Base-by-base conservation (phyloP, 805 yeast species). In the Ogataea degrootiae region DNA sequence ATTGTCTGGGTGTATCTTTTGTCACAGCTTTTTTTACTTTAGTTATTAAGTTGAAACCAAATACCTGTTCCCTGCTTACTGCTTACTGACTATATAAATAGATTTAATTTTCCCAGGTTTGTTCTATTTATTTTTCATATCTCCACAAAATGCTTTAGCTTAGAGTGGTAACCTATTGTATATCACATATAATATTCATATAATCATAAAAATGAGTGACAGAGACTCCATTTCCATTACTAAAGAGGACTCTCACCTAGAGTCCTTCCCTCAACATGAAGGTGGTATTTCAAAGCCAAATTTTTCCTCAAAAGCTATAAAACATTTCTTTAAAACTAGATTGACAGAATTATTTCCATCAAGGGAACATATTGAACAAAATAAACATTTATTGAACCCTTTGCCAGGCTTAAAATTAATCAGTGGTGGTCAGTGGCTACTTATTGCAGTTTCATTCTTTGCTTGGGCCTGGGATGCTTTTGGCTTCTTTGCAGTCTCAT, bases 381-480 rank as follows among this genome's bases (percentile, higher is more conserved):
- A 71, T 62, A 55, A 56, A 47, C 72, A 71, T 46, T 57, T 75
- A 23, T 49, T 82, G 34, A 86, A 87, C 61, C 95, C 95, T 2
- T 61, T 87, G 50, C 80, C 81, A 1, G 78, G 79, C 23, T 68
- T 85, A 23, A 62, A 63, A 9, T 62, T 63, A 52, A 70, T 85
- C 58, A 72, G 70, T 35, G 62, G 71, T 46, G 70, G 63, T 49
- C 84, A 82, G 57, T 82, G 87, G 86, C 65, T 72, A 40, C 77
- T 73, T 63, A 79, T 80, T 56, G 35, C 65, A 17, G 64, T 77
- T 39, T 85, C 83, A 0, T 78, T 79, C 52, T 56, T 66, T 45
- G 80, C 78, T 19, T 82, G 87, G 87, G 71, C 83, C 3, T 77
- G 81, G 77, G 87, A 80, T 65, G 81, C 86, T 3, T 73, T 80